Evolutionary conservation across 139 green algal genomes (phyloP), one percentile per base, ranked within the genome.

Genomic region (Chlamydomonas applanata): DNA sequence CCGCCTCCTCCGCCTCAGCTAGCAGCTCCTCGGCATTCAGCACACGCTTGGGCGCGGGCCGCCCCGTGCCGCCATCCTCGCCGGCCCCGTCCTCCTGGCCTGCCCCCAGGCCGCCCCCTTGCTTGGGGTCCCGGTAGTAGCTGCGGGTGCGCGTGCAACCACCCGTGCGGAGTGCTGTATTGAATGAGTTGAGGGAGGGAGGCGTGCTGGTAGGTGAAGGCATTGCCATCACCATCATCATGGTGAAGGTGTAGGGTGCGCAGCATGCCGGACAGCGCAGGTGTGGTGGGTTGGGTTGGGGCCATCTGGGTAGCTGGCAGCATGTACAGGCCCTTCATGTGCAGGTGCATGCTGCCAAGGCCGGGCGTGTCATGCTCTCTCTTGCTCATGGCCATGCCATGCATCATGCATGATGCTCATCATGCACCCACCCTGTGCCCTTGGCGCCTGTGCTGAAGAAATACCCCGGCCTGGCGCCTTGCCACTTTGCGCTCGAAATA

Each of bases 1-100:
- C 90, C 4, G 90, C 77, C 81, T 94, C 86, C 60, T 96, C 91
- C 45, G 91, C 91, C 64, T 92, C 80, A 19, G 78, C 72, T 52
- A 96, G 78, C 63, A 96, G 83, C 79, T 91, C 85, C 40, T 93
- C 86, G 0, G 85, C 74, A 49, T 92, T 81, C 1, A 87, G 73
- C 56, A 27, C 27, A 33, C 22, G 25, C 9, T 14, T 0, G 34
- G 74, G 32, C 60, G 34, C 36, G 70, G 57, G 45, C 3, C 70
- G 36, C 68, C 77, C 72, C n/a, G 33, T 30, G 22, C 59, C 69
- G n/a, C 65, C 53, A n/a, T 73, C 75, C 4, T 73, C 74, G 17
- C 30, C 36, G 0, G 22, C 49, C 33, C 66, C 67, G 4, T 54
- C 40, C 19, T 69, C 59, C 7, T 7, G 14, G 69, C 32, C 25